These are phyloP conservation scores for Oropetium thomaeum DNA, from an alignment of 176 grass and related monocot genomes.

Conservation along the genomic window DNA sequence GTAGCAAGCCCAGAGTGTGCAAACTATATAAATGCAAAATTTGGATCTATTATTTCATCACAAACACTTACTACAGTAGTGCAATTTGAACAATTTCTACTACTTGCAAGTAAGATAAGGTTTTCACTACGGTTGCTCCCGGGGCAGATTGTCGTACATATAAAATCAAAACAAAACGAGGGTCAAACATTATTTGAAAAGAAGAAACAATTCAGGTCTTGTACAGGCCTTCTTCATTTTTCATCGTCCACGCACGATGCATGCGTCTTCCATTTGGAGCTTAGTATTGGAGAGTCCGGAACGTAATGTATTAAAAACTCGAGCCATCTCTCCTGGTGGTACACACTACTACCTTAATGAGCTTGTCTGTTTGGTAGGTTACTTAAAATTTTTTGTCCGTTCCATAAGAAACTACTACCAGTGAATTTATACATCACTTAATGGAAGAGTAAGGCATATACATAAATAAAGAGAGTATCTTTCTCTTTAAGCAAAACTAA, in stretches of 20 bases:
- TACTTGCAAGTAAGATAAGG: neutral
- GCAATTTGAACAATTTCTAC: neutral
- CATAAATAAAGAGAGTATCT: too few relatives aligned
- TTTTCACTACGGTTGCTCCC: neutral
- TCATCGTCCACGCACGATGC: neutral
- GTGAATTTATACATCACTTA: neutral
- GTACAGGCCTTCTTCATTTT: neutral
- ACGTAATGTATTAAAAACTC: neutral
- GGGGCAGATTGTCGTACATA: neutral
- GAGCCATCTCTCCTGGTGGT: neutral
- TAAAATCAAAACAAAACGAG: neutral
- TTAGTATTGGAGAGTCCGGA: neutral
- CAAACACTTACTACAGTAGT: neutral
- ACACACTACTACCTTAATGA: neutral
- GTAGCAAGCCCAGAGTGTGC: neutral
- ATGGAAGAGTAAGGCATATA: neutral
- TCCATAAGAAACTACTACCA: neutral
- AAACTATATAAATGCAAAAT: neutral
- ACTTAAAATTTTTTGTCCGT: neutral
- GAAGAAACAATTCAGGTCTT: neutral
- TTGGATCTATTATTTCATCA: neutral
- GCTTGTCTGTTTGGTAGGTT: too few relatives aligned
- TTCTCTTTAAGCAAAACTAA: neutral
- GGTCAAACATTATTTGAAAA: neutral
- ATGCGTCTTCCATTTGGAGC: neutral